These are phyloP conservation scores for Bruguiera hainesii DNA, from an alignment of 441 rosid genomes.

Conservation along the genomic window DNA sequence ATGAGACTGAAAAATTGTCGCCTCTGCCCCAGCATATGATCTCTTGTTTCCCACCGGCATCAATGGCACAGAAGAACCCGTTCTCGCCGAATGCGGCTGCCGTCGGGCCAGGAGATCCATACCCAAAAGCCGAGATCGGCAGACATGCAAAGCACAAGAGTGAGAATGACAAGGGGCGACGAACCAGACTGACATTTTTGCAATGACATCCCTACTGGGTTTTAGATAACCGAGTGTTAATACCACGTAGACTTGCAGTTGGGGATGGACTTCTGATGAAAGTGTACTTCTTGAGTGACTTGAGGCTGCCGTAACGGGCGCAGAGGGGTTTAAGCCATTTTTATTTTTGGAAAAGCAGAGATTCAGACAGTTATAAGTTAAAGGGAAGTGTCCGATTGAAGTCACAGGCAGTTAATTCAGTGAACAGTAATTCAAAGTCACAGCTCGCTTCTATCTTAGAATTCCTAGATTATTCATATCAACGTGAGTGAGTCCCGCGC, in stretches of 20 bases:
- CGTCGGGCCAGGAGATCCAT: conserved; percentile 26
- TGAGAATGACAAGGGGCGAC: background rate
- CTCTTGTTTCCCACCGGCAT: conserved; percentile 50
- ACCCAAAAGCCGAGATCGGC: conserved; percentile 16
- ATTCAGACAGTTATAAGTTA: conserved; percentile 26
- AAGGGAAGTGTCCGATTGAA: conserved; percentile 10
- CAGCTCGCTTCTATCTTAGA: too few species aligned
- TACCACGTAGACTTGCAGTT: background rate
- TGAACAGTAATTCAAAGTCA: conserved; percentile 13
- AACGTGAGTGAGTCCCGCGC: too few species aligned
- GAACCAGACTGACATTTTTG: background rate
- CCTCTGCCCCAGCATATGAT: conserved; percentile 47
- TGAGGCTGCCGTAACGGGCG: background rate
- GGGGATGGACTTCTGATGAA: background rate
- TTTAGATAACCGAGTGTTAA: background rate
- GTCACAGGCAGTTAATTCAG: conserved; percentile 7
- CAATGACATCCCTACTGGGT: conserved; percentile 20
- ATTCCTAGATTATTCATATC: too few species aligned
- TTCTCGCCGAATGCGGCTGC: conserved; percentile 38
- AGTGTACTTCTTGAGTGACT: background rate
- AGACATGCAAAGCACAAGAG: background rate
- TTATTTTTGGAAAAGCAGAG: background rate
- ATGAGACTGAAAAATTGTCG: conserved; percentile 25
- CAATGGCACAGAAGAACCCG: conserved; percentile 55
- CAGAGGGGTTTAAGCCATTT: conserved; percentile 1